phyloP scores from a whole-genome alignment of 73 alveolate genomes.

The Paramecium octaurelia region DNA sequence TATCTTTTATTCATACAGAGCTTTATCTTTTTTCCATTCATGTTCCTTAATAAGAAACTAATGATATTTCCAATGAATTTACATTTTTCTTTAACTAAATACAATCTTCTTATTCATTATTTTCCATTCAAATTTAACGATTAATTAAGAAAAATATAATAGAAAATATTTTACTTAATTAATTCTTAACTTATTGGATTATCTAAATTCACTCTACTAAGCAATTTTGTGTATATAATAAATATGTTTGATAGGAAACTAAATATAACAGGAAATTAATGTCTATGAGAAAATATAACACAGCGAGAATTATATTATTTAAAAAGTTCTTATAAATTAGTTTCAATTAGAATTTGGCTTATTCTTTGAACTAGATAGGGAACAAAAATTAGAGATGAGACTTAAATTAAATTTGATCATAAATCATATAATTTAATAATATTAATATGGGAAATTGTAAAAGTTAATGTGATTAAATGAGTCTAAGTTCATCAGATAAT shows the following conservation, averaged over 20 bases:
- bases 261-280: too few species aligned
- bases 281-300: too few species aligned
- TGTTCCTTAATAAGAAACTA: neutral
- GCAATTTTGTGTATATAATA: neutral
- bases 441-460: constrained; percentile 31
- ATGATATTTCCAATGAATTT: neutral
- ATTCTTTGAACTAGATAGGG: neutral
- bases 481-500: neutral
- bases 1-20: constrained; percentile 17
- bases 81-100: neutral
- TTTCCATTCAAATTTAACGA: constrained; percentile 33
- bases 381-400: neutral
- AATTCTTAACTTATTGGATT: neutral
- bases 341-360: too few species aligned
- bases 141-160: neutral
- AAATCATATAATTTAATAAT: neutral
- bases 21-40: constrained; percentile 35
- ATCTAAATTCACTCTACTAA: neutral
- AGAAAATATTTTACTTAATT: neutral
- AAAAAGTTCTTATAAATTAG: too few species aligned
- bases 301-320: too few species aligned
- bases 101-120: neutral
- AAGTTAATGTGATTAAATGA: neutral
- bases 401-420: neutral
- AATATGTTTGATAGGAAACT: neutral